phyloP scores from a whole-genome alignment of 208 protist species.

The Crithidia thermophila region DNA sequence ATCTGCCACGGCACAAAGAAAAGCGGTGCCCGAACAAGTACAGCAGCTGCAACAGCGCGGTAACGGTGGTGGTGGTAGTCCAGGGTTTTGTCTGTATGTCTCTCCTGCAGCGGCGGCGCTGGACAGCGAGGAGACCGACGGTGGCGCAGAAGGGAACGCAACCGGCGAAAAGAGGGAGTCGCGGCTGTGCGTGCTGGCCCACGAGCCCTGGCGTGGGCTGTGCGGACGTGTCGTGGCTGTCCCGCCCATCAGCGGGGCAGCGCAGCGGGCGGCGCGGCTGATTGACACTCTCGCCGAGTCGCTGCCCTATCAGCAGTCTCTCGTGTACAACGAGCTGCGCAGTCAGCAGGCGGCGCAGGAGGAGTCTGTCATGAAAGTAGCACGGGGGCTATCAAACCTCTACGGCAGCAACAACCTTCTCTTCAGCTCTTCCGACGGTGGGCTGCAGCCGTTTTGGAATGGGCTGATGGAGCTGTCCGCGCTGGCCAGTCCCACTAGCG shows the following conservation, averaged over 20 bases:
- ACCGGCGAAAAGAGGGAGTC: too few species aligned
- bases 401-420: too few species aligned
- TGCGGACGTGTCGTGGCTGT: slow-evolving; percentile 10
- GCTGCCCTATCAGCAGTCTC: slow-evolving; percentile 16
- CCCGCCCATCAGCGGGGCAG: slow-evolving; percentile 24
- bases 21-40: too few species aligned
- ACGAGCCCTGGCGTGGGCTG: slow-evolving; percentile 29
- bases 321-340: neutral
- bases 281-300: neutral
- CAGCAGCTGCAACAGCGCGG: too few species aligned
- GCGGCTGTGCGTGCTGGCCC: slow-evolving; percentile 16
- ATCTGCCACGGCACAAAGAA: too few species aligned
- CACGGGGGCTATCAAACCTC: neutral
- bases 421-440: too few species aligned
- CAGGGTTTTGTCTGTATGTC: slow-evolving; percentile 5
- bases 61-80: neutral
- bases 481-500: too few species aligned
- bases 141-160: too few species aligned
- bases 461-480: neutral
- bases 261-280: slow-evolving; percentile 14
- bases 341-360: slow-evolving; percentile 5
- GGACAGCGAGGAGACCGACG: neutral
- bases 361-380: neutral
- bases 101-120: slow-evolving; percentile 1
- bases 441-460: neutral